These are phyloP conservation scores for Fusarium siculi DNA, from an alignment of 2,329 filamentous ascomycete genomes.

Conservation along the genomic window DNA sequence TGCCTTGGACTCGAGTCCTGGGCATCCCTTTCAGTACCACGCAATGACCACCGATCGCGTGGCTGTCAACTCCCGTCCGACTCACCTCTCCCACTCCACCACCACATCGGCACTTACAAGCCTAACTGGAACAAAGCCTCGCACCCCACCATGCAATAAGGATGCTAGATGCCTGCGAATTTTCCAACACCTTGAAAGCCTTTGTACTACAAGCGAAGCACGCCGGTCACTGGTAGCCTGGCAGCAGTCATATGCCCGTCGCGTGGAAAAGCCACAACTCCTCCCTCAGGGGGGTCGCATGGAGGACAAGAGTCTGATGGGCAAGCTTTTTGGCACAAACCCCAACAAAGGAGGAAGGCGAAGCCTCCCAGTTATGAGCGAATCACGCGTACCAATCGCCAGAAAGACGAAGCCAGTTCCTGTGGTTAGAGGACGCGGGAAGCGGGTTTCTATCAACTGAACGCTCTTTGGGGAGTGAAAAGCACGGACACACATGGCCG, in stretches of 20 bases:
- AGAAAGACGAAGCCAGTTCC: constrained; percentile 11
- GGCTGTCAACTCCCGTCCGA: constrained; percentile 35
- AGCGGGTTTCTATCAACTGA: constrained; percentile 34
- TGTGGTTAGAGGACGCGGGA: constrained; percentile 6
- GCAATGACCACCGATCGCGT: constrained; percentile 27
- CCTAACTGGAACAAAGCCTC: constrained; percentile 30
- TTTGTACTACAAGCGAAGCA: constrained; percentile 61
- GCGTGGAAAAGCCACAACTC: constrained; percentile 50
- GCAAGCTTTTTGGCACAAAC: constrained; percentile 43
- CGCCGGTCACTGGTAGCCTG: constrained; percentile 59
- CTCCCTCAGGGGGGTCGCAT: constrained; percentile 53
- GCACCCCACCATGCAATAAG: constrained; percentile 43
- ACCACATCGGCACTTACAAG: constrained; percentile 48
- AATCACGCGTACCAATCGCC: constrained; percentile 7
- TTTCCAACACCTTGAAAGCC: constrained; percentile 58
- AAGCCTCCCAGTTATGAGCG: constrained; percentile 30
- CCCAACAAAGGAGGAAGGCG: constrained; percentile 35
- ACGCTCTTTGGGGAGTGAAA: background rate
- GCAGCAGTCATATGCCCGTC: constrained; percentile 61
- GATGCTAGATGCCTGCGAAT: constrained; percentile 56
- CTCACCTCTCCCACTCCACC: constrained; percentile 47
- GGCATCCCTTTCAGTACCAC: background rate
- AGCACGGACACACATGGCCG: background rate
- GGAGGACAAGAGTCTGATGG: constrained; percentile 45
- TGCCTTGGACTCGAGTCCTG: background rate